Evolutionary conservation across 257 asterid species (phyloP).

Genomic region (Solanum chilense): DNA sequence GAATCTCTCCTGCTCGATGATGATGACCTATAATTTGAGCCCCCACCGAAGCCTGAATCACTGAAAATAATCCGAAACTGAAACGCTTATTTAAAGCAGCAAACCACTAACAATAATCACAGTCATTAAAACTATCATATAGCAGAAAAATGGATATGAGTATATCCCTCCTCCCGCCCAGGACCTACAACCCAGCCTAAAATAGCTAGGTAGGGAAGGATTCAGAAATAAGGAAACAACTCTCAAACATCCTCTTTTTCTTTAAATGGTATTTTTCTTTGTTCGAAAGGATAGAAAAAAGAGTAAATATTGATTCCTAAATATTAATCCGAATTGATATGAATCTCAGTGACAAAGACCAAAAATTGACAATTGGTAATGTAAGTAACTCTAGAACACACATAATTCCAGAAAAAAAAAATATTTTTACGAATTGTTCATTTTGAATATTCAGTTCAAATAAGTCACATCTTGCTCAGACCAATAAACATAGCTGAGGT

Average conservation of each 20-base stretch:
- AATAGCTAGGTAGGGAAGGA: background rate
- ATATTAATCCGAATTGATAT: background rate
- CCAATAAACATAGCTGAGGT: background rate
- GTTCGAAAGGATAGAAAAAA: background rate
- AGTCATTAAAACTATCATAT: background rate
- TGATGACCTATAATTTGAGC: constrained; percentile 43
- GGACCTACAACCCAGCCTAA: background rate
- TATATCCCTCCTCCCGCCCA: background rate
- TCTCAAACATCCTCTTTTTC: background rate
- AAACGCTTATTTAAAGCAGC: background rate
- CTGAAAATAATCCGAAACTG: constrained; percentile 14
- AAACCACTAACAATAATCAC: background rate
- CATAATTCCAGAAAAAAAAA: background rate
- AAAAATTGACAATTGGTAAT: background rate
- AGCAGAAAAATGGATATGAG: background rate
- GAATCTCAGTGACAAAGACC: background rate
- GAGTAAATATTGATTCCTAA: no score
- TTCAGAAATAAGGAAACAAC: background rate
- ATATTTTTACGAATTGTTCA: background rate
- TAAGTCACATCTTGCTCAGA: background rate
- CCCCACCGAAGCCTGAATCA: constrained; percentile 78
- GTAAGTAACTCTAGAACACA: background rate
- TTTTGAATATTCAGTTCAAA: background rate
- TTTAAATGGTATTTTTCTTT: background rate
- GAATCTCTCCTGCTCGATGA: constrained; percentile 46